Percentiles rank a stretch among this genome's conserved stretches.
Evolutionary conservation across 306 rosid species (phyloP).

Genomic region (Crotalaria pallida): DNA sequence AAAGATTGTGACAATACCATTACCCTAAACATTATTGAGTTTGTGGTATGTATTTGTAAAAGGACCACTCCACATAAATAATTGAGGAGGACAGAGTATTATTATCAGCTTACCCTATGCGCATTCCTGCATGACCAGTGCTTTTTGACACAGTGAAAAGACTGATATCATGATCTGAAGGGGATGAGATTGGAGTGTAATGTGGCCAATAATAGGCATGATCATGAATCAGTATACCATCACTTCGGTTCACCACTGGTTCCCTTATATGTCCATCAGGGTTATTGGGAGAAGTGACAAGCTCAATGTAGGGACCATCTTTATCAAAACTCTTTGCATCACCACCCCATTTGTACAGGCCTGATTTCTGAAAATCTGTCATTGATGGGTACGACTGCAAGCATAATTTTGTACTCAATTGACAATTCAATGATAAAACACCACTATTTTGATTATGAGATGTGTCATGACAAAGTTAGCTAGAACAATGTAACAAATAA

Average conservation of each 20-base stretch:
- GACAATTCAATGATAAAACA: conserved; percentile 10
- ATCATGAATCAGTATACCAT: conserved; percentile 63
- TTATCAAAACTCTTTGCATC: conserved; percentile 49
- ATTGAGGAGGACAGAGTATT: not conserved
- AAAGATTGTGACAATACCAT: too few relatives aligned
- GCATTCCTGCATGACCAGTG: conserved; percentile 90
- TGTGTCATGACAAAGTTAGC: not conserved
- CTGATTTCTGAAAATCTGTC: conserved; percentile 75
- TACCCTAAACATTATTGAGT: not conserved
- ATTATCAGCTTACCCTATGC: conserved; percentile 63
- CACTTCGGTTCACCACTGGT: conserved; percentile 47
- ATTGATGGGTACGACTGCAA: conserved; percentile 74
- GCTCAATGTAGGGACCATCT: conserved; percentile 68
- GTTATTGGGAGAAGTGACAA: conserved; percentile 88
- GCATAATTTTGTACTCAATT: conserved; percentile 9
- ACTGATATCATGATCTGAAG: conserved; percentile 56
- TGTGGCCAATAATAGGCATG: conserved; percentile 97
- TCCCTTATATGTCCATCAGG: conserved; percentile 73
- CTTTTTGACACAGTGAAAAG: conserved; percentile 79
- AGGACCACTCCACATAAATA: not conserved
- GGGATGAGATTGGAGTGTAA: conserved; percentile 68
- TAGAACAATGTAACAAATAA: not conserved
- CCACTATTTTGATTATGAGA: not conserved
- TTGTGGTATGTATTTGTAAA: not conserved
- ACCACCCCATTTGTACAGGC: conserved; percentile 84